Percentiles rank a stretch among this genome's conserved stretches.
Evolutionary conservation across 352 stramenopile genomes (phyloP).

Genomic region (Thalassiosira sp.): DNA sequence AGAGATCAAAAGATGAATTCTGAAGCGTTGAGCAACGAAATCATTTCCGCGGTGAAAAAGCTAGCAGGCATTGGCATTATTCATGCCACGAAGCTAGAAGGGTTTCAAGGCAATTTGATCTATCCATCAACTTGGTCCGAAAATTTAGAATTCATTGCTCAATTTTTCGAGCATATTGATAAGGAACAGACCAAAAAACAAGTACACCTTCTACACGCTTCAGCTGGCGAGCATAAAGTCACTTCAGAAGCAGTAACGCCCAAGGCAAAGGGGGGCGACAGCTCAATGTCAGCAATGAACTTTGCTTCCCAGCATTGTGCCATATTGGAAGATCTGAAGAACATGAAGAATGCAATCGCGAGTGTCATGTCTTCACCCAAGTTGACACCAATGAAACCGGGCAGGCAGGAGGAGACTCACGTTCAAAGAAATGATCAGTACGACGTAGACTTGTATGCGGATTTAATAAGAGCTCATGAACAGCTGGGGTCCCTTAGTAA

Average conservation of each 20-base stretch:
- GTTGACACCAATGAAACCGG: slow-evolving; percentile 47
- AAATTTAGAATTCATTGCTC: slow-evolving; percentile 42
- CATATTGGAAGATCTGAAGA: slow-evolving; percentile 46
- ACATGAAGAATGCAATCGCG: slow-evolving; percentile 39
- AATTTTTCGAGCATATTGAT: slow-evolving; percentile 38
- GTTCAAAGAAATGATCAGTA: slow-evolving; percentile 10
- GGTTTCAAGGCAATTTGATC: slow-evolving; percentile 23
- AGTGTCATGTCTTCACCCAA: slow-evolving; percentile 49
- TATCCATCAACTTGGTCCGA: slow-evolving; percentile 36
- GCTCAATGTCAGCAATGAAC: slow-evolving; percentile 6
- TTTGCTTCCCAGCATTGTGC: slow-evolving; percentile 31
- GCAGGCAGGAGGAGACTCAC: slow-evolving; percentile 8
- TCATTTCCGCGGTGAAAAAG: slow-evolving; percentile 35
- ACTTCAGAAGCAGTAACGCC: slow-evolving; percentile 36
- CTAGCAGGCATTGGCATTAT: slow-evolving; percentile 20
- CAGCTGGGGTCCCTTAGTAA: slow-evolving; percentile 43
- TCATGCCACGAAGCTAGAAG: slow-evolving; percentile 34
- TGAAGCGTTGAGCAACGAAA: slow-evolving; percentile 27
- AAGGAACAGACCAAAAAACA: slow-evolving; percentile 9
- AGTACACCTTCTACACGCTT: neutral
- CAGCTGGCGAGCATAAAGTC: neutral
- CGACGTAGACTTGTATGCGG: slow-evolving; percentile 35
- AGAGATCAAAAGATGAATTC: slow-evolving; percentile 41
- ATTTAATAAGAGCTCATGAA: slow-evolving; percentile 52
- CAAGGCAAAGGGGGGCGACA: slow-evolving; percentile 36